Evolutionary conservation across 352 stramenopile species (phyloP).

Genomic region (Globisporangium parvum): DNA sequence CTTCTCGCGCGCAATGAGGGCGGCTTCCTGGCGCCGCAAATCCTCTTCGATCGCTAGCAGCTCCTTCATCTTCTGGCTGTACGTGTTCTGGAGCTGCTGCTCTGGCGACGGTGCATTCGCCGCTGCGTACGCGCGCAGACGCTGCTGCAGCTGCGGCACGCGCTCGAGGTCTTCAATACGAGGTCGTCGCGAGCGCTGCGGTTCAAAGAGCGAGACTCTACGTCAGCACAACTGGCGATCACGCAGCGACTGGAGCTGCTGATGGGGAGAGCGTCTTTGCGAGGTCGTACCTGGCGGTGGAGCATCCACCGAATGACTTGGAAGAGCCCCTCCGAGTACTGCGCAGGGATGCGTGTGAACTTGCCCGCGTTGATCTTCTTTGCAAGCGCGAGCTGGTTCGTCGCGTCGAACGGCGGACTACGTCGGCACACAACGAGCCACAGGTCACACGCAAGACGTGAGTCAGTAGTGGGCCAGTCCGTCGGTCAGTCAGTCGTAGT

Average conservation of each 20-base stretch:
- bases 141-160: slow-evolving; percentile 74
- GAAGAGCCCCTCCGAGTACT: slow-evolving; percentile 90
- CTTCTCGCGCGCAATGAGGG: slow-evolving; percentile 78
- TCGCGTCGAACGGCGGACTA: slow-evolving; percentile 89
- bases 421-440: too few species aligned
- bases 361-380: slow-evolving; percentile 93
- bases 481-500: neutral
- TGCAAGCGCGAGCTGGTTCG: slow-evolving; percentile 88
- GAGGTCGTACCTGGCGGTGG: slow-evolving; percentile 37
- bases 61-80: slow-evolving; percentile 88
- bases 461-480: too few species aligned
- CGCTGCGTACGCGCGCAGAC: slow-evolving; percentile 69
- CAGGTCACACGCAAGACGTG: too few species aligned
- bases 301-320: slow-evolving; percentile 90
- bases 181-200: slow-evolving; percentile 63
- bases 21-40: slow-evolving; percentile 75
- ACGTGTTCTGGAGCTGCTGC: slow-evolving; percentile 68
- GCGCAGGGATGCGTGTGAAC: slow-evolving; percentile 85
- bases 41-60: slow-evolving; percentile 81
- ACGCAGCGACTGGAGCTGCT: too few species aligned
- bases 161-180: slow-evolving; percentile 83
- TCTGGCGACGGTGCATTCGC: slow-evolving; percentile 52
- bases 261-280: too few species aligned
- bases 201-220: neutral
- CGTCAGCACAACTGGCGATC: neutral